Evolutionary conservation across 2,329 filamentous ascomycete species (phyloP).

Genomic region (Nigrospora oryzae): DNA sequence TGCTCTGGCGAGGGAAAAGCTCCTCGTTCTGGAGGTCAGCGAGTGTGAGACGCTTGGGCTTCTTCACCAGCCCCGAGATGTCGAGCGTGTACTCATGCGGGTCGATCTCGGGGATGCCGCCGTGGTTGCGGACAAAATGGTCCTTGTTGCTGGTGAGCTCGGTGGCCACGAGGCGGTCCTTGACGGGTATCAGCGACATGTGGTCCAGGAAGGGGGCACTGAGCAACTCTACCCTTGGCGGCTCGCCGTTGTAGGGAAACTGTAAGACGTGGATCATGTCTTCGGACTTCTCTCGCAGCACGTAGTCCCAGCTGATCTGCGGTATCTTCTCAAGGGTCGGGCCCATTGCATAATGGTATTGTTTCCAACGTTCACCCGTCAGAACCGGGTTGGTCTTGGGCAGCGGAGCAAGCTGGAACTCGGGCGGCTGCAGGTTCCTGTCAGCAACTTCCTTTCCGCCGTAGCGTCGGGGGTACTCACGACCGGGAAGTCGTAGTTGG

Average conservation of each 20-base stretch:
- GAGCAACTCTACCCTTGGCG: conserved; percentile 29
- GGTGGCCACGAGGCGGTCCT: conserved; percentile 42
- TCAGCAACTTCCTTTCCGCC: conserved; percentile 6
- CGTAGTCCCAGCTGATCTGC: conserved; percentile 48
- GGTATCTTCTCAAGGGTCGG: conserved; percentile 36
- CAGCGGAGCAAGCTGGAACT: conserved; percentile 47
- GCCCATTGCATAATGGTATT: conserved; percentile 47
- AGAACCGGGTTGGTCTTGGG: conserved; percentile 50
- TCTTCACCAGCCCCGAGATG: conserved; percentile 52
- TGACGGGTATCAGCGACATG: not conserved
- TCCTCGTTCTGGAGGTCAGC: conserved; percentile 52
- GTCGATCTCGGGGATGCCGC: conserved; percentile 60
- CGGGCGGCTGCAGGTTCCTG: conserved; percentile 28
- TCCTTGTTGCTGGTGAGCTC: conserved; percentile 47
- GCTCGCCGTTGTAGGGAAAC: conserved; percentile 58
- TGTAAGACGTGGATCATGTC: conserved; percentile 56
- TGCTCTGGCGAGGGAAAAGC: conserved; percentile 50
- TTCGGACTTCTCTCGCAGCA: conserved; percentile 46
- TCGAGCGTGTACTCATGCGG: conserved; percentile 41
- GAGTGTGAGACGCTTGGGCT: conserved; percentile 47
- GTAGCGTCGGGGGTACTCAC: conserved; percentile 4
- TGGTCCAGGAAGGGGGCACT: too few relatives aligned
- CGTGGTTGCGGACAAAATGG: conserved; percentile 65
- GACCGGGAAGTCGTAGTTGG: conserved; percentile 38
- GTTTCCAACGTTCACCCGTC: conserved; percentile 46